Evolutionary conservation across 2,329 filamentous ascomycete species (phyloP).

Genomic region (Huntiella decipiens): DNA sequence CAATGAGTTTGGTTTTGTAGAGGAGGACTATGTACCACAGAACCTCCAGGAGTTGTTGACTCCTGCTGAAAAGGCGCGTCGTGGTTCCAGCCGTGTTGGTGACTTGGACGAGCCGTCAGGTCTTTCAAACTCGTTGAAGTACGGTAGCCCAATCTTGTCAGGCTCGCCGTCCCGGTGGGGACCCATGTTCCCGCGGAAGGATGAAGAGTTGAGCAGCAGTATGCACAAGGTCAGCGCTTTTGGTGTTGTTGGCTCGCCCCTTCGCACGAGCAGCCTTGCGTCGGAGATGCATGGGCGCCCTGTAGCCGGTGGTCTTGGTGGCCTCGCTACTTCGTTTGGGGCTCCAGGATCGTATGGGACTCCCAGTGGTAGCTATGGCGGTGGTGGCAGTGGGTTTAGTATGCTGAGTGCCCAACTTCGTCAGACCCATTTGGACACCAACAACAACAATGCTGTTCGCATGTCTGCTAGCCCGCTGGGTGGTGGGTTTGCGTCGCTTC

Average conservation of each 20-base stretch:
- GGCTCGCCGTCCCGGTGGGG: constrained; percentile 44
- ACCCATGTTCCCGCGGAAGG: constrained; percentile 39
- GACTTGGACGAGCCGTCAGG: constrained; percentile 29
- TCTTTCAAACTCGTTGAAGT: constrained; percentile 33
- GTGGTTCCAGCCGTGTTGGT: constrained; percentile 37
- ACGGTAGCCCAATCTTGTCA: constrained; percentile 37
- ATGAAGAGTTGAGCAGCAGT: constrained; percentile 26
- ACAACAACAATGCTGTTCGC: background rate
- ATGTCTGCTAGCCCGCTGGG: constrained; percentile 5
- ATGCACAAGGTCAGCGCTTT: constrained; percentile 31
- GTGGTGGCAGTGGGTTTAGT: constrained; percentile 7
- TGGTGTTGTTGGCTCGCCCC: constrained; percentile 45
- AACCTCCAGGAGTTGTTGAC: constrained; percentile 47
- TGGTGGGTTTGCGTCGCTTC: background rate
- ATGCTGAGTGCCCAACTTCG: constrained; percentile 9
- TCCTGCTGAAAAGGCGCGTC: constrained; percentile 45
- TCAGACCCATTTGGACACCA: constrained; percentile 6
- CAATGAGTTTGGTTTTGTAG: constrained; percentile 50
- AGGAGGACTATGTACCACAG: constrained; percentile 75
- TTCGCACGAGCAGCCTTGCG: constrained; percentile 43
- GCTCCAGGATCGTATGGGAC: constrained; percentile 1
- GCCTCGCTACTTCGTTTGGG: background rate
- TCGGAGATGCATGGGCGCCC: constrained; percentile 19
- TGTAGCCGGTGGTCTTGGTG: background rate
- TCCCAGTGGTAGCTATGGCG: constrained; percentile 2